Evolutionary conservation across 1,284 basidiomycete genomes (phyloP), one percentile per base, ranked within the genome.

Genomic region (Phenoliferia sp.): DNA sequence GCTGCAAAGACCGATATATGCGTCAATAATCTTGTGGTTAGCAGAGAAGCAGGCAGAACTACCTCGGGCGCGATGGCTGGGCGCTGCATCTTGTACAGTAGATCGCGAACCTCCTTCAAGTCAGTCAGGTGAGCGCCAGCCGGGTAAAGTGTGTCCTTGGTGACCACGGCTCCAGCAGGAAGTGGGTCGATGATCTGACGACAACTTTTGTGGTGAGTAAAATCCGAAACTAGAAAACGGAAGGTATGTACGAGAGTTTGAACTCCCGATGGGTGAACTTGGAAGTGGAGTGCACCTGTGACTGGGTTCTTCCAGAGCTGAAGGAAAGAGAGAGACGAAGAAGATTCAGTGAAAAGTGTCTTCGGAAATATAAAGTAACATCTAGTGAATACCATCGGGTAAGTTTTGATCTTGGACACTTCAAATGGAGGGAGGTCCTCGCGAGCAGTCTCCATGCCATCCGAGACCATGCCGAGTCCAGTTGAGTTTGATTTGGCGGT

Each of bases 301-400:
- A 85, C 85, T 0, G 89, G 88, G 79, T 92, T 92, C 83, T 92
- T 92, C 90, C 90, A 92, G 7, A 86, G 70, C 54, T 56, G 12
- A 5, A 29, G 10, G 22, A 56, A 17, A 9, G 9, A 70, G 88
- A 10, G 15, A 9, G 39, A 12, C 39, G 22, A 22, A 44, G 39
- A 44, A 22, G 12, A 54, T 9, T 54, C 15, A 54, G 7, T 10
- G 9, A 7, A 54, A 10, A 15, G 15, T 56, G 6, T 26, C 12
- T 10, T 12, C 22, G 4, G 54, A 56, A 56, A 6, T 31, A 9
- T 9, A 54, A 52, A 26, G 12, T 5, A 56, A 26, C 76, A 89
- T 80, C 22, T 90, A 90, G 59, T 87, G n/a, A 26, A 12, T 5
- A 56, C 54, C 76, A 89, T 80, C 22, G 90, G 90, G 59, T 87